Evolutionary conservation across 1,139 yeast genomes (phyloP), one percentile per base, ranked within the genome.

Genomic region (Suhomyces choctaworum): DNA sequence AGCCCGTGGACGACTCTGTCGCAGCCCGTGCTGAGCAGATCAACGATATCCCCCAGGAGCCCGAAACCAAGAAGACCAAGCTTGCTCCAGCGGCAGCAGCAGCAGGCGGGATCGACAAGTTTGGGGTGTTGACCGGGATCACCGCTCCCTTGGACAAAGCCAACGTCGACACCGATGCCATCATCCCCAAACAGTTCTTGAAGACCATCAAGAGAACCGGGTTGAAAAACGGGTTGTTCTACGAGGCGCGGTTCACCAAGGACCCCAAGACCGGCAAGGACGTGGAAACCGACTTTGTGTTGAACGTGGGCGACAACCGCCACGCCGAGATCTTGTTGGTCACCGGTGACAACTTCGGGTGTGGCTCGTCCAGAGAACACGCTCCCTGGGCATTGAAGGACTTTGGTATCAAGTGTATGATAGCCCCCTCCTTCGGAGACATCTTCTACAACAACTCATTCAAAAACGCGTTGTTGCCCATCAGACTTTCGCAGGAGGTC

Each of bases 301-400:
- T 92, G 52, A 92, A 92, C 60, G 85, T 79, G 36, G 84, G 76
- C 38, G 96, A 96, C 36, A 90, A 80, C 73, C 78, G 82, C 51
- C 58, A 74, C 27, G 82, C 97, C 16, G 82, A 85, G 63, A 82
- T 90, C 48, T 72, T 92, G 49, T 84, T 90, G 48, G 96, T 90
- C 44, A 82, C 95, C 32, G 98, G 98, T 60, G 95, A 87, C 60
- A 92, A 92, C 70, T 92, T 92, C 60, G 98, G 98, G 47, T 92
- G 98, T 71, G 98, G 98, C 53, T 90, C 97, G 27, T 89, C 97
- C 5, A 87, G 98, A 75, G 98, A 92, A 64, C 98, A 92, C 56
- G 98, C 98, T 16, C 97, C 98, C 40, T 92, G 98, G 98, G 98
- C 98, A 3, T 76, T 92, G 48, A 90, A 88, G 55, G 98, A 92